These are phyloP conservation scores for Cryptococcus jaspeensis DNA, from an alignment of 1,284 basidiomycete species.

Conservation along the genomic window DNA sequence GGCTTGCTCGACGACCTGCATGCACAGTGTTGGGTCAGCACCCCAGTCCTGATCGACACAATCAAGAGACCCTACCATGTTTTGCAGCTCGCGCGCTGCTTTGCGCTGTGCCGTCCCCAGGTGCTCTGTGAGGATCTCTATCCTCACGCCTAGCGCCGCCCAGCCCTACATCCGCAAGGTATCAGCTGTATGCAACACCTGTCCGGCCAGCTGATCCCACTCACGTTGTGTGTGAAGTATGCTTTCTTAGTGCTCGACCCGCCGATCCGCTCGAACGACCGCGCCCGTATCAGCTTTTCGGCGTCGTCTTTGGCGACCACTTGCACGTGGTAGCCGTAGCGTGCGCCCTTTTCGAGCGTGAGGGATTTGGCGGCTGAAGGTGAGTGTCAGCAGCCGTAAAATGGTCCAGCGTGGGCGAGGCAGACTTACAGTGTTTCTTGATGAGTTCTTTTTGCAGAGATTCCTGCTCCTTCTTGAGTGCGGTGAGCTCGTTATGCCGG, in stretches of 20 bases:
- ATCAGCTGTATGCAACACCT: background rate
- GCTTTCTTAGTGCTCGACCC: constrained; percentile 49
- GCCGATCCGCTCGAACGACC: constrained; percentile 27
- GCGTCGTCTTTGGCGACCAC: constrained; percentile 60
- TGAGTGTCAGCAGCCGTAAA: background rate
- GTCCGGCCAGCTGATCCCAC: constrained; percentile 13
- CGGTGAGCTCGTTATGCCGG: constrained; percentile 56
- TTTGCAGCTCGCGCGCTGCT: constrained; percentile 66
- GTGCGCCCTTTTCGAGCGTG: constrained; percentile 64
- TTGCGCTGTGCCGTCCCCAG: constrained; percentile 65
- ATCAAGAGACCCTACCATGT: constrained; percentile 57
- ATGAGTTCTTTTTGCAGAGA: constrained; percentile 33
- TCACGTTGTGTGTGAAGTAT: constrained; percentile 65
- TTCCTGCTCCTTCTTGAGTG: constrained; percentile 23
- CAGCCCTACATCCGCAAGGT: constrained; percentile 60
- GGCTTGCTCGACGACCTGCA: constrained; percentile 66
- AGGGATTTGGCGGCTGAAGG: constrained; percentile 65
- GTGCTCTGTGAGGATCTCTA: constrained; percentile 60
- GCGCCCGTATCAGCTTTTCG: constrained; percentile 38
- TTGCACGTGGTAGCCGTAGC: constrained; percentile 69
- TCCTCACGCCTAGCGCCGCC: constrained; percentile 67
- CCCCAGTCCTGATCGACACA: background rate
- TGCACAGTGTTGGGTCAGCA: background rate
- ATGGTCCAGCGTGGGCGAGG: background rate
- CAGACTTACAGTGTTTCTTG: constrained; percentile 57